Base-by-base conservation (phyloP, 495 filamentous ascomycete species). In the Hapsidospora chrysogenum region DNA sequence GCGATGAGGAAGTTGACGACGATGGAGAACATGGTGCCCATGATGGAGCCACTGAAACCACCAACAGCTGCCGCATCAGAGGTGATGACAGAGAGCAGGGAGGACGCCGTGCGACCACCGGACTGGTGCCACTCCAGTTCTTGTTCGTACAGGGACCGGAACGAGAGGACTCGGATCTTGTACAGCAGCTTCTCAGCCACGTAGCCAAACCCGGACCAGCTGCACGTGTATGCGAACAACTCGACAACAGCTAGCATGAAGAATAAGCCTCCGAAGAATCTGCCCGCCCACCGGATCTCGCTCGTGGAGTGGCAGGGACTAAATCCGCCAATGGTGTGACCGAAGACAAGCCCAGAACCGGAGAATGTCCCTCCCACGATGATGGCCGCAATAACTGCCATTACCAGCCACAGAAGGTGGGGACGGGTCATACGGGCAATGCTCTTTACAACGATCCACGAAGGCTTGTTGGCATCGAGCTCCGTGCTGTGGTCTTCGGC, bases 231-330 rank as follows among this genome's bases (percentile, higher is more conserved):
- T 1, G 62, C 54, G 5, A 57, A 48, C 8, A 72, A 44, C 31
- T 58, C 68, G 8, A 60, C 46, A 3, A 68, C 48, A 11, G 64
- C 56, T 4, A 74, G 50, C 6, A 65, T 45, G 30, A 73, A 70
- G 45, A 73, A 73, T 42, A 71, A 58, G 0, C 70, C 47, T 13
- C 59, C 61, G 37, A 61, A 72, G 39, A 70, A 58, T 11, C 58
- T 61, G 17, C 61, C 43, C 4, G 54, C 56, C 18, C 45, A 41
- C 33, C 43, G 35, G n/a, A 50, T 53, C 9, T 57, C 41, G 13
- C 39, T 61, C 51, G 41, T 46, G 8, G 46, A 31, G 28, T 54
- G 49, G 37, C 51, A 54, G 9, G 51, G 46, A 27, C 46, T 51
- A 3, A 54, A 33, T 7, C 44, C 39, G 9, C 45, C 38, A 29